Conservation (phyloP, 768 basidiomycete species). For the Trametes gibbosa region DNA sequence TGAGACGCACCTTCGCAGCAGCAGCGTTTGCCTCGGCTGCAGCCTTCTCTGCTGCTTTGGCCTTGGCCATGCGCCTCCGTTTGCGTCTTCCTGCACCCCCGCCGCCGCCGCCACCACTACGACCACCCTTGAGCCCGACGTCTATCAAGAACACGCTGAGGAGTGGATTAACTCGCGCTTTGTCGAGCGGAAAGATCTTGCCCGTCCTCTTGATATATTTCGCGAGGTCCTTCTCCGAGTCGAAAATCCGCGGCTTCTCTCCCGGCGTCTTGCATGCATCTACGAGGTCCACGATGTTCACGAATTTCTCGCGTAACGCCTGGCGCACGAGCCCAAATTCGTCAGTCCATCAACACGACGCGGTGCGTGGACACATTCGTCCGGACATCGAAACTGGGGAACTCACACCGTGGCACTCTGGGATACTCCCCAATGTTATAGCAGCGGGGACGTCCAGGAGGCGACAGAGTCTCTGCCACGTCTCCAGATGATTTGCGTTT, state of each 20-base stretch:
- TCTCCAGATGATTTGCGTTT: neutral
- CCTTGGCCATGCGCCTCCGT: neutral
- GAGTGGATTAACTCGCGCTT: neutral
- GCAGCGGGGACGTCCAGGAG: neutral
- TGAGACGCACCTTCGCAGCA: neutral
- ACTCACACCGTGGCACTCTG: neutral
- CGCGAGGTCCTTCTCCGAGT: neutral
- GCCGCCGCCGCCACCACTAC: neutral
- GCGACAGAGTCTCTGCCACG: neutral
- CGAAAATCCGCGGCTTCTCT: neutral
- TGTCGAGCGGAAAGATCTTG: neutral
- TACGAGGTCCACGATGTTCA: constrained; percentile 7
- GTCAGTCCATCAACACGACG: neutral
- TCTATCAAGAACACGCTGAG: neutral
- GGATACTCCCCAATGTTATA: neutral
- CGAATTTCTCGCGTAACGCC: neutral
- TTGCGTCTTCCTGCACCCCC: neutral
- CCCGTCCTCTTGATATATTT: neutral
- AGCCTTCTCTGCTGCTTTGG: neutral
- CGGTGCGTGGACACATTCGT: neutral
- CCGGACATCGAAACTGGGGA: neutral
- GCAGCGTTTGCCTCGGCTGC: neutral
- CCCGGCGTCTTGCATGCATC: neutral
- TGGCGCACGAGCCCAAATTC: too few relatives aligned
- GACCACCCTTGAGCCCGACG: neutral